Evolutionary conservation across 768 basidiomycete genomes (phyloP).

Genomic region (Boletus rufocinnamomeus): DNA sequence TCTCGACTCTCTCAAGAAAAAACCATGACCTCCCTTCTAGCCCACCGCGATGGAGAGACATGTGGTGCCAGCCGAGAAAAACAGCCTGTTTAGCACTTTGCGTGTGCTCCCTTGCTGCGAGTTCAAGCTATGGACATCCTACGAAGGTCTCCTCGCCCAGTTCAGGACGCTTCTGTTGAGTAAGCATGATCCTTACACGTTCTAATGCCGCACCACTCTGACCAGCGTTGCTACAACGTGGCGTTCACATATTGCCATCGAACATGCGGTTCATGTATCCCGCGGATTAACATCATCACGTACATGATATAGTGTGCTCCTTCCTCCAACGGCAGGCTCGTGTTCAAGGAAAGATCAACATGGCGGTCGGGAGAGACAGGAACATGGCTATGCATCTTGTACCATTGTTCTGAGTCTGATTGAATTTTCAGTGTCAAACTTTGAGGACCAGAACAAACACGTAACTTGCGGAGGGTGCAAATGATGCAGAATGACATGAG

Average conservation of each 20-base stretch:
- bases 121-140: background rate
- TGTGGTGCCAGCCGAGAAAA: background rate
- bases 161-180: background rate
- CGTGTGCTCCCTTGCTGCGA: background rate
- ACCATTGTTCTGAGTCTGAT: background rate
- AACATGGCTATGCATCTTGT: background rate
- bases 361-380: background rate
- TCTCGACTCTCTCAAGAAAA: background rate
- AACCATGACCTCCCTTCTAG: background rate
- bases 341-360: background rate
- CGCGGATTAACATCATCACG: background rate
- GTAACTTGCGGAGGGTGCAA: too few relatives aligned
- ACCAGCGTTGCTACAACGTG: background rate
- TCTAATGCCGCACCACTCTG: background rate
- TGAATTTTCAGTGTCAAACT: background rate
- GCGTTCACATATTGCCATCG: background rate
- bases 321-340: background rate
- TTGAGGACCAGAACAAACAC: background rate
- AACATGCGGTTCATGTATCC: background rate
- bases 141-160: background rate
- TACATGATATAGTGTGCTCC: background rate
- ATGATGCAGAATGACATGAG: background rate
- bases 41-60: background rate
- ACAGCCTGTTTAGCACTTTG: background rate
- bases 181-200: background rate